Percentiles rank a stretch among this genome's conserved stretches.
These are phyloP conservation scores for Dactylellina leptospora DNA, from an alignment of 2,329 filamentous ascomycete species.

Conservation along the genomic window DNA sequence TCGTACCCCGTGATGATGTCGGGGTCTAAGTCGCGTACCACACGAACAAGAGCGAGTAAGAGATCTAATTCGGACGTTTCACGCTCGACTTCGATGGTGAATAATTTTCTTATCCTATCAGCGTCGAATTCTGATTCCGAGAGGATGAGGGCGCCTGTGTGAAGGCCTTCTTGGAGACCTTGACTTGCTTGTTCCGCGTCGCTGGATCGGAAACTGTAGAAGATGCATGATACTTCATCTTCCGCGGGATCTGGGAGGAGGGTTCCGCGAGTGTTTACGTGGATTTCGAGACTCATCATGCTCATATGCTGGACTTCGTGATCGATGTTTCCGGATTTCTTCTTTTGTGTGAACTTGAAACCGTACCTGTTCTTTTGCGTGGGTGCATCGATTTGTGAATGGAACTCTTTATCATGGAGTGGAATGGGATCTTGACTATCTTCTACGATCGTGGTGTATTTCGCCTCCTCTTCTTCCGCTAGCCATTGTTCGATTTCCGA, in stretches of 20 bases:
- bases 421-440: slow-evolving; percentile 20
- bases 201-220: slow-evolving; percentile 87
- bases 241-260: slow-evolving; percentile 88
- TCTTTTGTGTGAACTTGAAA: slow-evolving; percentile 84
- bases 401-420: slow-evolving; percentile 58
- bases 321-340: slow-evolving; percentile 76
- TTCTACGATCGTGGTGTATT: slow-evolving; percentile 51
- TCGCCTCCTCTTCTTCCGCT: slow-evolving; percentile 59
- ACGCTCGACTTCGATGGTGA: slow-evolving; percentile 72
- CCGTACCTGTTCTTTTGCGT: slow-evolving; percentile 83
- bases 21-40: slow-evolving; percentile 84
- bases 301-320: slow-evolving; percentile 95
- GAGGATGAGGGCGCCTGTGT: slow-evolving; percentile 77
- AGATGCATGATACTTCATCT: slow-evolving; percentile 86
- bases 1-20: slow-evolving; percentile 95
- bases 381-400: slow-evolving; percentile 88
- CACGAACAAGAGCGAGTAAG: slow-evolving; percentile 83
- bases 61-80: slow-evolving; percentile 85
- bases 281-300: slow-evolving; percentile 90
- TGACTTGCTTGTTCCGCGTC: slow-evolving; percentile 68
- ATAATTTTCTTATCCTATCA: slow-evolving; percentile 70
- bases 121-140: slow-evolving; percentile 70
- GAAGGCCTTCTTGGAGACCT: slow-evolving; percentile 64
- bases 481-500: slow-evolving; percentile 77
- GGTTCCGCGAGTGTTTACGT: slow-evolving; percentile 83